Evolutionary conservation across 257 asterid genomes (phyloP), one percentile per base, ranked within the genome.

Genomic region (Solanum bukasovii): DNA sequence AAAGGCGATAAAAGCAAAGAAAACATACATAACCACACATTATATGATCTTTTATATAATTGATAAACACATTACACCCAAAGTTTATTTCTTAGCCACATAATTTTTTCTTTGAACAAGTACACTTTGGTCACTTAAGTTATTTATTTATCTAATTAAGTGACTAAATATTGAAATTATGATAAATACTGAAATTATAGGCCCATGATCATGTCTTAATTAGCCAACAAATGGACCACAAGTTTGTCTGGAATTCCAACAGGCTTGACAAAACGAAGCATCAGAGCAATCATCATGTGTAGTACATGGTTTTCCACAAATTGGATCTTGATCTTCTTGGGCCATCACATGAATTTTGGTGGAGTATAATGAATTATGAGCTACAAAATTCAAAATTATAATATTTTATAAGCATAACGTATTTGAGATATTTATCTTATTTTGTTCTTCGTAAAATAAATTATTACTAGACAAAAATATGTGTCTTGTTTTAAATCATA

Each of bases 331-430:
- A 20, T 21, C 61, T 23, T 77, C 84, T 77, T 77, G 61, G 35
- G 84, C 84, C 84, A 77, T 40, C 84, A 77, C 84, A 77, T 38
- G 83, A 75, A n/a, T 6, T 75, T 75, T 75, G 18, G 83, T 6
- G 59, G 79, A 72, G 14, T 18, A 16, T 2, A 72, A 16, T 72
- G 79, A 72, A 72, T 29, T 29, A 29, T 34, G 81, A 73, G 29
- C 81, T 73, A 13, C n/a, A 77, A 74, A 73, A 74, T 21, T 37
- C 31, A 21, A 37, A 37, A 21, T 37, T 37, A 1, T 61, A 37
- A 73, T n/a, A 73, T 73, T 20, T 73, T 37, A 25, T 35, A 72
- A 72, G 34, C 5, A 18, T 9, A 20, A 67, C 35, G 9, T 67
- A 27, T 67, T 25, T 1, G 20, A 25, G 31, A 67, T 0, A 25